Evolutionary conservation across 2,329 filamentous ascomycete species (phyloP).

Genomic region (Calonectria leucothoes): DNA sequence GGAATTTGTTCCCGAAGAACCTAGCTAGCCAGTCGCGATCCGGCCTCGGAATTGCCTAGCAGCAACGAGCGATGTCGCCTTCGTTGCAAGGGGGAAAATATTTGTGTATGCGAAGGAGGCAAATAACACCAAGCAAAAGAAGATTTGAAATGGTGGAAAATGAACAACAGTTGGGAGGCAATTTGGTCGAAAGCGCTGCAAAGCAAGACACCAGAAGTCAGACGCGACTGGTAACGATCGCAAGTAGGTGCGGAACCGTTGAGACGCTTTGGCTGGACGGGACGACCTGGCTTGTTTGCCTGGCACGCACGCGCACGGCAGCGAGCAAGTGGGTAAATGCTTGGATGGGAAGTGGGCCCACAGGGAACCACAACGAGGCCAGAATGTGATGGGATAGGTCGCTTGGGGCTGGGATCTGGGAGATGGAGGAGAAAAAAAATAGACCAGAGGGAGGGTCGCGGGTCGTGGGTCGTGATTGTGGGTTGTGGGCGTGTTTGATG

Average conservation of each 20-base stretch:
- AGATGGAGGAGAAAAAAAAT: constrained; percentile 37
- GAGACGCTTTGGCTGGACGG: constrained; percentile 30
- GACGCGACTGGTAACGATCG: constrained; percentile 8
- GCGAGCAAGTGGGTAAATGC: constrained; percentile 39
- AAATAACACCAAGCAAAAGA: not conserved
- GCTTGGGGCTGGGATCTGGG: constrained; percentile 43
- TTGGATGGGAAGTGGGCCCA: constrained; percentile 43
- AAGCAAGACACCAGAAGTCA: constrained; percentile 14
- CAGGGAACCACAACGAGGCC: constrained; percentile 42
- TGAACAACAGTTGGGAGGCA: not conserved
- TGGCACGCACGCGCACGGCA: constrained; percentile 31
- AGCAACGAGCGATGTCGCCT: not conserved
- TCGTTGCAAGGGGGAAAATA: not conserved
- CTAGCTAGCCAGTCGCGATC: constrained; percentile 12
- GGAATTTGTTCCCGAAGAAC: constrained; percentile 15
- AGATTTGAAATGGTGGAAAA: not conserved
- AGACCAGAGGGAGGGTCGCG: constrained; percentile 31
- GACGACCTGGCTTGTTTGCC: constrained; percentile 20
- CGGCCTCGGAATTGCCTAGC: constrained; percentile 8
- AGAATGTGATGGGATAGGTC: constrained; percentile 25
- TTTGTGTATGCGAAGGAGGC: not conserved
- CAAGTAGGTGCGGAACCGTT: constrained; percentile 37
- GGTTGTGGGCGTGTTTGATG: constrained; percentile 36
- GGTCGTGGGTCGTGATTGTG: constrained; percentile 20
- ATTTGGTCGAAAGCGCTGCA: not conserved